Evolutionary conservation across 306 rosid genomes (phyloP).

Genomic region (Quercus ilex): DNA sequence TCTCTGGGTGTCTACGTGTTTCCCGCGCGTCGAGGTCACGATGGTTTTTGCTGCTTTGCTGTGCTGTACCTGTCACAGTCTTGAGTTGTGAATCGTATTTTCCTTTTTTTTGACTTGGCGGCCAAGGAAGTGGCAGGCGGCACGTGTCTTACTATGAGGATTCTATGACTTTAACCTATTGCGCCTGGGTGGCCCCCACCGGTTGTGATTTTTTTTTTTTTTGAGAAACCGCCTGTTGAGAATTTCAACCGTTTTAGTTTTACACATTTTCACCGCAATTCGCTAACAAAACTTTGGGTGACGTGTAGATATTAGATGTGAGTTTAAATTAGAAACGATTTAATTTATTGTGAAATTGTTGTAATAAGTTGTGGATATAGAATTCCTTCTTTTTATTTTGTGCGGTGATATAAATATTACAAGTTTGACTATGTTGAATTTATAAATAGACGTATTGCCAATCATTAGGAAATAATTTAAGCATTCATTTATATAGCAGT

Average conservation of each 20-base stretch:
- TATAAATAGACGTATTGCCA: accelerated
- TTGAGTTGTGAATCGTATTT: background rate
- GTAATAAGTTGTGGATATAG: too few species aligned
- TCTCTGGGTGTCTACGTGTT: background rate
- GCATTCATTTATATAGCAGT: too few species aligned
- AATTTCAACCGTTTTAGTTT: too few species aligned
- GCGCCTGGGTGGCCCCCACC: background rate
- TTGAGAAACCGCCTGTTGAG: background rate
- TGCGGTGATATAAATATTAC: too few species aligned
- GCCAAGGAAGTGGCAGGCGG: constrained; percentile 30
- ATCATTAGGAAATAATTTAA: too few species aligned
- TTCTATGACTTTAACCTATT: background rate
- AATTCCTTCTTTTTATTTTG: too few species aligned
- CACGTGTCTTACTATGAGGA: constrained; percentile 18
- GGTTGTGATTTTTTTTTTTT: too few species aligned
- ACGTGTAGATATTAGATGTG: accelerated
- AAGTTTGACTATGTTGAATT: too few species aligned
- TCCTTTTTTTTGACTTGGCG: constrained; percentile 33
- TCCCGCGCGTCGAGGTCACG: background rate
- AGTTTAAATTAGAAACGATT: too few species aligned
- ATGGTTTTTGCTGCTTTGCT: constrained; percentile 9
- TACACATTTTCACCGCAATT: too few species aligned
- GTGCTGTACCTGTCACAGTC: background rate
- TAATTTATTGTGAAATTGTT: too few species aligned
- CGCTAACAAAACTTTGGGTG: too few species aligned